Evolutionary conservation across 768 basidiomycete species (phyloP).

Genomic region (Lyophyllum decastes): DNA sequence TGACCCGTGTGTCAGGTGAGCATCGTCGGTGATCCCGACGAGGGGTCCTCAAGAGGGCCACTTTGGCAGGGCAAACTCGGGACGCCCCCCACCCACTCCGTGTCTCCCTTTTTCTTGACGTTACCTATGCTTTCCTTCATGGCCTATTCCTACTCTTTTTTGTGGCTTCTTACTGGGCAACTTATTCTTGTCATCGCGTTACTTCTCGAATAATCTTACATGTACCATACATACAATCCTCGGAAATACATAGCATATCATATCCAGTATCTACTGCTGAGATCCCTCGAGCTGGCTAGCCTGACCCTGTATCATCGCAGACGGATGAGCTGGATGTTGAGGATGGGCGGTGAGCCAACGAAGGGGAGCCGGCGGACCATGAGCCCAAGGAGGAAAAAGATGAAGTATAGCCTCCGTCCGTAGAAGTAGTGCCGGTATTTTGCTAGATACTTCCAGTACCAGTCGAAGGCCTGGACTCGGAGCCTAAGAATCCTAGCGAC

Average conservation of each 20-base stretch:
- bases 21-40: background rate
- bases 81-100: background rate
- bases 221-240: constrained; percentile 13
- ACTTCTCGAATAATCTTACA: constrained; percentile 17
- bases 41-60: background rate
- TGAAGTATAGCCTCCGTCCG: constrained; percentile 18
- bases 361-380: constrained; percentile 23
- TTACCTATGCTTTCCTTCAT: background rate
- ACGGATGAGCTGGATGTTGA: constrained; percentile 23
- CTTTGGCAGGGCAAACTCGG: background rate
- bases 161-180: background rate
- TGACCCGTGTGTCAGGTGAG: constrained; percentile 6
- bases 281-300: background rate
- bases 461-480: constrained; percentile 11
- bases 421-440: constrained; percentile 18
- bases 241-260: background rate
- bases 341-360: constrained; percentile 23
- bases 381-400: constrained; percentile 23
- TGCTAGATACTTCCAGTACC: constrained; percentile 18
- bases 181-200: background rate
- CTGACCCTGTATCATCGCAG: background rate
- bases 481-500: constrained; percentile 8
- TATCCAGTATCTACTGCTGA: background rate
- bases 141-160: background rate
- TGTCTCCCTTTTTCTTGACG: background rate